Base-by-base conservation (phyloP, 345 rosid genomes). In the Eucalyptus dawsonii region DNA sequence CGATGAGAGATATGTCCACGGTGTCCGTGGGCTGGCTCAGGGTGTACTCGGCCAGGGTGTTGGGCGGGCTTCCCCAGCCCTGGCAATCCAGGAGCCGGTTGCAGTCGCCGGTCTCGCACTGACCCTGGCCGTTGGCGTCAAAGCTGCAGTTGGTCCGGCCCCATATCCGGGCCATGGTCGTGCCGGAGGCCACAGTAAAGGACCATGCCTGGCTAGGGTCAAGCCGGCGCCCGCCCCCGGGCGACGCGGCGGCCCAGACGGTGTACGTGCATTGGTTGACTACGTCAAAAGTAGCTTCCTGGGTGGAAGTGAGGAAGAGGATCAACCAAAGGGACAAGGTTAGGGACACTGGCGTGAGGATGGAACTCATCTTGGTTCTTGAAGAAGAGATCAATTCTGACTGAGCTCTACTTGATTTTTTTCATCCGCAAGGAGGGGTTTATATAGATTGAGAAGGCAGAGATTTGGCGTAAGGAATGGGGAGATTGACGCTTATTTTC, bases 101-200 rank as follows among this genome's bases (percentile, higher is more conserved):
- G 21, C 93, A 91, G 27, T 91, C 94, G 0, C 94, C 93, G 0
- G 92, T 92, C 50, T 89, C 58, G 45, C 94, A 92, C n/a, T 27
- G 58, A 8, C 94, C 94, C 0, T 62, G 65, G 19, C 94, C 94
- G 14, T 91, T 53, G 21, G 87, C 91, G 22, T 92, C 91, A 9
- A 92, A 91, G 11, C 37, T 37, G 88, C 93, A 92, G 11, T 87
- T 88, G 40, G 92, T 91, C n/a, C 93, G 90, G 49, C 90, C 91
- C 93, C 93, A 92, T 17, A 92, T 89, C 2, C 93, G 91, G 2
- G 90, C 93, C 60, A 22, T 47, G 2, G 6, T 27, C 2, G 92
- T 92, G 51, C 90, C 91, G 1, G 92, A 44, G 34, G 81, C 51
- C 7, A 86, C 91, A 16, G 80, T 16, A 10, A 92, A 29, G 60